These are phyloP conservation scores for Cyclostephanos invisitatus DNA, from an alignment of 108 stramenopile genomes.

Conservation along the genomic window DNA sequence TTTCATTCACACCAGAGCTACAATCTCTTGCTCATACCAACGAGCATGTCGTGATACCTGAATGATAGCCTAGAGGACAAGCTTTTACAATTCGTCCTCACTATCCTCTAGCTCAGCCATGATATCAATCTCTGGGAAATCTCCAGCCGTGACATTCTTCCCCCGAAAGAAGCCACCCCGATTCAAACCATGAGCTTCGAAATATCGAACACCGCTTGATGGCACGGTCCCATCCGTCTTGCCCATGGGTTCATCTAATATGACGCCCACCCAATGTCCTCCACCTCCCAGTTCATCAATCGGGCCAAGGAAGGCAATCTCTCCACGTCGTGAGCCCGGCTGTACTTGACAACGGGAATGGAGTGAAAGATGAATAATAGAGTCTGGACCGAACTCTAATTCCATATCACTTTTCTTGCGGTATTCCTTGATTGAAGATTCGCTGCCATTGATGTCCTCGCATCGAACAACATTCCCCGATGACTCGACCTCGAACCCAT, in stretches of 20 bases:
- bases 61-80: neutral
- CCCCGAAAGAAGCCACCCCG: slow-evolving; percentile 80
- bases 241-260: slow-evolving; percentile 94
- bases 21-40: neutral
- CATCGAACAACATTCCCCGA: slow-evolving; percentile 54
- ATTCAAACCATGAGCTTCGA: slow-evolving; percentile 61
- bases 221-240: slow-evolving; percentile 87
- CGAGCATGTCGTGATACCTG: neutral
- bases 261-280: slow-evolving; percentile 91
- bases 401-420: slow-evolving; percentile 17
- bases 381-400: slow-evolving; percentile 44
- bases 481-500: slow-evolving; percentile 65
- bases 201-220: slow-evolving; percentile 54
- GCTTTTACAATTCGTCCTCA: slow-evolving; percentile 49
- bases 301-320: slow-evolving; percentile 79
- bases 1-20: neutral
- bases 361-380: slow-evolving; percentile 63
- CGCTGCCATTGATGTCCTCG: slow-evolving; percentile 37
- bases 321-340: slow-evolving; percentile 89
- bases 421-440: neutral
- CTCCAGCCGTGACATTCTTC: slow-evolving; percentile 77
- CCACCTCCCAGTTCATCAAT: slow-evolving; percentile 71
- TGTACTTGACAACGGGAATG: slow-evolving; percentile 87
- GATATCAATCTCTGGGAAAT: slow-evolving; percentile 84
- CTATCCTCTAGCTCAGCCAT: slow-evolving; percentile 62